Conservation (phyloP, 2,329 filamentous ascomycete species). For the Monosporascus sp. region DNA sequence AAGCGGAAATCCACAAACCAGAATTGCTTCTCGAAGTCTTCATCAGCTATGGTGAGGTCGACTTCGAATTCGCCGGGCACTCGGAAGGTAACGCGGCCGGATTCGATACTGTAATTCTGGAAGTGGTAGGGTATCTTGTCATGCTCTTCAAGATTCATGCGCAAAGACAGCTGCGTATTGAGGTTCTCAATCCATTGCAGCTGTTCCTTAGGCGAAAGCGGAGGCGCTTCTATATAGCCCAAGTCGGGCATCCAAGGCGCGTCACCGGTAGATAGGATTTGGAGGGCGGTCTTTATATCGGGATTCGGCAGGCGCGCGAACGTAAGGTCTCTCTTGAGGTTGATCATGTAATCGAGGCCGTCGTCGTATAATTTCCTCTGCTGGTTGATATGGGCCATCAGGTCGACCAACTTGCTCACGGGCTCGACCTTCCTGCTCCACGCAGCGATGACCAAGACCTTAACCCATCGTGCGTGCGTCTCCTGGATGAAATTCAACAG, state of each 20-base stretch:
- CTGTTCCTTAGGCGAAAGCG: constrained; percentile 66
- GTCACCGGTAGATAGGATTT: constrained; percentile 74
- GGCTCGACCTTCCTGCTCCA: constrained; percentile 78
- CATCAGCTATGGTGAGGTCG: constrained; percentile 84
- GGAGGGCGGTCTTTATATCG: constrained; percentile 82
- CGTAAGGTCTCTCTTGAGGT: constrained; percentile 68
- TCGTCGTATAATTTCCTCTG: constrained; percentile 56
- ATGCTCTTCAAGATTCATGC: constrained; percentile 79
- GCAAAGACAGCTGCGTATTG: constrained; percentile 75
- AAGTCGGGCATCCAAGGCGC: constrained; percentile 78
- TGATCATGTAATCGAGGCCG: constrained; percentile 58
- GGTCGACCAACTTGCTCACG: constrained; percentile 82
- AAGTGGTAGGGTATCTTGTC: constrained; percentile 72
- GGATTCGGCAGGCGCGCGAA: constrained; percentile 78
- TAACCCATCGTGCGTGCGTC: constrained; percentile 84
- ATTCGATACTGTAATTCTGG: constrained; percentile 69
- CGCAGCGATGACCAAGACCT: constrained; percentile 81
- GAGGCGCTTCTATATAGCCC: constrained; percentile 69
- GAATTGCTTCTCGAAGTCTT: constrained; percentile 77
- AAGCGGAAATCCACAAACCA: constrained; percentile 93
- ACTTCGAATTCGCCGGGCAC: constrained; percentile 85
- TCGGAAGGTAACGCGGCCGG: constrained; percentile 85
- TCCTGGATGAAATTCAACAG: constrained; percentile 75
- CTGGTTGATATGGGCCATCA: constrained; percentile 68
- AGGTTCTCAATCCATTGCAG: constrained; percentile 72